Percentiles rank a stretch among this genome's conserved stretches.
These are phyloP conservation scores for Penicillium vulpinum DNA, from an alignment of 2,329 filamentous ascomycete genomes.

Conservation along the genomic window DNA sequence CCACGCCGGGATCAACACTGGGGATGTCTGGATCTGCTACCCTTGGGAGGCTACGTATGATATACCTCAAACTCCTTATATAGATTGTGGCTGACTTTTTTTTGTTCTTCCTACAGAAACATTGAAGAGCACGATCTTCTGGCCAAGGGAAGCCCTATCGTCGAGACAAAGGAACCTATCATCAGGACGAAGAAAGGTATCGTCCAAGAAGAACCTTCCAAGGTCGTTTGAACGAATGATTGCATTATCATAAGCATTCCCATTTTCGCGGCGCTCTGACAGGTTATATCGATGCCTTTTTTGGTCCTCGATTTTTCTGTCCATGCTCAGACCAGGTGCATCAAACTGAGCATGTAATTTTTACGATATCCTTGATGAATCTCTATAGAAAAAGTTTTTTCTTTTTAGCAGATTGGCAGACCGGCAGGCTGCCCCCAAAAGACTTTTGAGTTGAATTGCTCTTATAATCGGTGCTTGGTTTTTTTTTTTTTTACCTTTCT, in stretches of 20 bases:
- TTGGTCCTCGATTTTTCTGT: constrained; percentile 6
- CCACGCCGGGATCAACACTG: constrained; percentile 79
- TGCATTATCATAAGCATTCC: constrained; percentile 19
- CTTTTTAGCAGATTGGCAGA: constrained; percentile 5
- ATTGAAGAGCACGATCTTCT: constrained; percentile 87
- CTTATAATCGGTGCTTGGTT: background rate
- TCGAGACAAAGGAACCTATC: background rate
- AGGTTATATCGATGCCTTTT: constrained; percentile 10
- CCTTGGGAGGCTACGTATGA: constrained; percentile 87
- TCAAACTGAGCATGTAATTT: constrained; percentile 18
- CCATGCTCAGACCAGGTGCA: constrained; percentile 10
- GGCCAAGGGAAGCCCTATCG: constrained; percentile 52
- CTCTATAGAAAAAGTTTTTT: constrained; percentile 19
- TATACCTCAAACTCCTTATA: background rate
- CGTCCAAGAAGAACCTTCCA: constrained; percentile 47
- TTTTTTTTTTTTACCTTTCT: background rate
- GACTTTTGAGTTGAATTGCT: background rate
- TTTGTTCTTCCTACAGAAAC: constrained; percentile 52
- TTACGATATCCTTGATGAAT: constrained; percentile 29
- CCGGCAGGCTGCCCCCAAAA: background rate
- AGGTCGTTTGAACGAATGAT: constrained; percentile 24
- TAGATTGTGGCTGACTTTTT: constrained; percentile 23
- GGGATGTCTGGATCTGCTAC: constrained; percentile 98
- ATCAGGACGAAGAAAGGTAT: background rate
- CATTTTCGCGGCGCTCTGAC: constrained; percentile 20